Evolutionary conservation across 2,329 filamentous ascomycete species (phyloP).

Genomic region (Verticillium tricorpus): DNA sequence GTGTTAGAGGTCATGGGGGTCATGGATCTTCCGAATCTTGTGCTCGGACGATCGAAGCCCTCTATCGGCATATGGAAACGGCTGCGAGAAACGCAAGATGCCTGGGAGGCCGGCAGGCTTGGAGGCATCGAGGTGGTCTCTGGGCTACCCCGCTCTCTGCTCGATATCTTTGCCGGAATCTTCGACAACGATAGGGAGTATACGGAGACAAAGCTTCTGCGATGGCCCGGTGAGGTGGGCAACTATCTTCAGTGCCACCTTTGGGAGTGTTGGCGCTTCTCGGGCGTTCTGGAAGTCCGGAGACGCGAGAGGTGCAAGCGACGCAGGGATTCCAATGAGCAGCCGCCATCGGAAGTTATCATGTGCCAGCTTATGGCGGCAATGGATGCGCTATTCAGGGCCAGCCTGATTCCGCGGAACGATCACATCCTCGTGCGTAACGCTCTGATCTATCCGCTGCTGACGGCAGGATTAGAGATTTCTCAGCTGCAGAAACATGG

Average conservation of each 20-base stretch:
- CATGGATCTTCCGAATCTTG: constrained; percentile 13
- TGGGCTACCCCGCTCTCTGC: constrained; percentile 19
- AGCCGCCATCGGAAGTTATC: constrained; percentile 14
- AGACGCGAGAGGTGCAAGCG: constrained; percentile 1
- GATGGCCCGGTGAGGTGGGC: constrained; percentile 20
- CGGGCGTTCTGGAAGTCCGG: constrained; percentile 18
- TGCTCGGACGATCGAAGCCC: constrained; percentile 7
- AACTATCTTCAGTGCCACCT: constrained; percentile 20
- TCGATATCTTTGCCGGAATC: constrained; percentile 20
- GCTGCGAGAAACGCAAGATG: constrained; percentile 8
- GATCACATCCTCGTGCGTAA: constrained; percentile 17
- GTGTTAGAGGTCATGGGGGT: constrained; percentile 11
- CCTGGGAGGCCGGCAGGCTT: constrained; percentile 5
- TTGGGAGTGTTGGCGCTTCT: constrained; percentile 21
- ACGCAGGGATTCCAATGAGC: not conserved
- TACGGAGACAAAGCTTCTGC: constrained; percentile 13
- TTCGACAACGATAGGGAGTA: constrained; percentile 2
- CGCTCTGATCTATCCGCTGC: constrained; percentile 20
- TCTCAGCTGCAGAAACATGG: constrained; percentile 10
- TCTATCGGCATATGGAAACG: constrained; percentile 12
- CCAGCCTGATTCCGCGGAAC: constrained; percentile 11
- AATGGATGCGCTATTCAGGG: constrained; percentile 17
- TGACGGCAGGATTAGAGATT: constrained; percentile 20
- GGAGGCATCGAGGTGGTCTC: constrained; percentile 22
- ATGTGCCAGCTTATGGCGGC: constrained; percentile 18